These are phyloP conservation scores for Colletotrichum scovillei DNA, from an alignment of 2,329 filamentous ascomycete genomes.

Conservation along the genomic window DNA sequence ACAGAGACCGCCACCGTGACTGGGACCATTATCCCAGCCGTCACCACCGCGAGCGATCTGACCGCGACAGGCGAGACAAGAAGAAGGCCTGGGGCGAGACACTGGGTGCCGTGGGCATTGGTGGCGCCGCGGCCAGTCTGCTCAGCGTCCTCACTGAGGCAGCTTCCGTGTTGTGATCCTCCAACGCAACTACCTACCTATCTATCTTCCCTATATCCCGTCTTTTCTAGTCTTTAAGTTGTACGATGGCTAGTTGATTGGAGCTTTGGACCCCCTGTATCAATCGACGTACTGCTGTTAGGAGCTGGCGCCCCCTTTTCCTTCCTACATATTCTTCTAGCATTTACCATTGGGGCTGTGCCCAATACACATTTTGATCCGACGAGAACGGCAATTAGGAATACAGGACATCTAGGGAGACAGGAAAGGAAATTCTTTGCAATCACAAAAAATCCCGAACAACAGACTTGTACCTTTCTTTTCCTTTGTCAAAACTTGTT, in stretches of 20 bases:
- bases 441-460: not conserved
- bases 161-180: conserved; percentile 48
- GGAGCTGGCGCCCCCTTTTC: not conserved
- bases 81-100: conserved; percentile 64
- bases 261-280: not conserved
- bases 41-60: conserved; percentile 39
- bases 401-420: conserved; percentile 7
- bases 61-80: conserved; percentile 47
- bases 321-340: not conserved
- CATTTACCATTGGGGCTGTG: conserved; percentile 15
- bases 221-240: not conserved
- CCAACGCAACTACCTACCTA: too few species aligned
- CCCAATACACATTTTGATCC: conserved; percentile 6
- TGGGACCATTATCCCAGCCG: conserved; percentile 52
- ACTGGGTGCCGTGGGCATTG: conserved; percentile 68
- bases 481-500: not conserved
- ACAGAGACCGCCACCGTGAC: conserved; percentile 49
- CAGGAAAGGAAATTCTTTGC: not conserved
- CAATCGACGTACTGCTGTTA: not conserved
- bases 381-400: conserved; percentile 5
- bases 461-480: not conserved
- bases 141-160: conserved; percentile 69
- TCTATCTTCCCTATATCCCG: not conserved
- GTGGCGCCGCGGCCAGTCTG: conserved; percentile 69
- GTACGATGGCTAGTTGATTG: not conserved